phyloP scores from a whole-genome alignment of 345 rosid species.

The Pistacia integerrima region DNA sequence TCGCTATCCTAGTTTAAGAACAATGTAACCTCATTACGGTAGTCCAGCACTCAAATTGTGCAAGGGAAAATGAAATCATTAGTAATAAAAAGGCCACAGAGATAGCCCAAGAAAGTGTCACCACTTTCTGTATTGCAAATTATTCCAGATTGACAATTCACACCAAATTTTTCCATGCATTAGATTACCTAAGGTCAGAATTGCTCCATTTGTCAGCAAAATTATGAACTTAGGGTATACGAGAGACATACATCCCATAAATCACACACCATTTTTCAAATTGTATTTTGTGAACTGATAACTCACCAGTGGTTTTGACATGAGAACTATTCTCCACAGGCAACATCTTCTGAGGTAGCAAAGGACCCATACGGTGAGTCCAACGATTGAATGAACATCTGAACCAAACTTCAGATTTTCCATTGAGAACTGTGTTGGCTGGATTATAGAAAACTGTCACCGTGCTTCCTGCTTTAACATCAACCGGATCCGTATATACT shows the following conservation, averaged over 20 bases:
- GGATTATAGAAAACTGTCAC: slow-evolving; percentile 82
- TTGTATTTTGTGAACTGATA: slow-evolving; percentile 1
- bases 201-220: too few species aligned
- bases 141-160: too few species aligned
- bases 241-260: background rate
- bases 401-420: slow-evolving; percentile 88
- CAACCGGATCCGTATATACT: slow-evolving; percentile 86
- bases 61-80: too few species aligned
- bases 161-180: too few species aligned
- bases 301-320: slow-evolving; percentile 65
- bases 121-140: too few species aligned
- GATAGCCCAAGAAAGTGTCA: too few species aligned
- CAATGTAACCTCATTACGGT: too few species aligned
- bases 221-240: too few species aligned
- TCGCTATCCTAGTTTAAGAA: too few species aligned
- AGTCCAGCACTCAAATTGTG: too few species aligned
- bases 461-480: slow-evolving; percentile 71
- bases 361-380: slow-evolving; percentile 74
- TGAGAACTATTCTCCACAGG: slow-evolving; percentile 55
- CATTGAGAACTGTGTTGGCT: slow-evolving; percentile 74
- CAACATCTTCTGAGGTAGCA: slow-evolving; percentile 85
- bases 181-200: too few species aligned
- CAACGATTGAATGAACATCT: slow-evolving; percentile 93
- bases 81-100: too few species aligned
- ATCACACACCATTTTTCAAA: background rate